Evolutionary conservation across 2,329 filamentous ascomycete genomes (phyloP), one percentile per base, ranked within the genome.

Genomic region (Hymenoscyphus occultus): DNA sequence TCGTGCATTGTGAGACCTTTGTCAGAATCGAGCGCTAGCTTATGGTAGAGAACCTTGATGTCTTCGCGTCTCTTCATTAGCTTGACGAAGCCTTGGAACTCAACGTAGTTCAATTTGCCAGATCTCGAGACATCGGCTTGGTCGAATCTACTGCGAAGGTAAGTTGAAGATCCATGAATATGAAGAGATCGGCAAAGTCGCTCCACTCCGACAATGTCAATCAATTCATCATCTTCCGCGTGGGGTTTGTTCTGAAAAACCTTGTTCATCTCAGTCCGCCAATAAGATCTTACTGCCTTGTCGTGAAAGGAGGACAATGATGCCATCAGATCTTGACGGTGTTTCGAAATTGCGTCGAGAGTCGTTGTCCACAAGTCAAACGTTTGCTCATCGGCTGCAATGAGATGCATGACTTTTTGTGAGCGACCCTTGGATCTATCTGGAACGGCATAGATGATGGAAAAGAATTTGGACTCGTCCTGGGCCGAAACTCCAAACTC

Each of bases 251-350:
- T 84, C 12, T 82, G 81, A 68, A 84, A 87, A 64, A 90, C 84
- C 73, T 88, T 88, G 39, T 84, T 82, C 86, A 96, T 95, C 76
- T 96, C 92, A 56, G 85, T 87, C 67, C 88, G 86, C 95, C 95
- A 99, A 77, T 96, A 93, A 58, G 87, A 85, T 63, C 88, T 87
- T 61, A 97, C 86, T 59, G 92, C 92, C 70, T 89, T 89, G 74
- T 96, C 89, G 69, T 91, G 88, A 75, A 93, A 96, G 5, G 91
- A 88, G 77, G 94, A 91, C 64, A 99, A 80, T 5, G 92, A 95
- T 13, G 91, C 88, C 90, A 98, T 96, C 72, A 95, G 85, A 63
- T 93, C 91, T 68, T 96, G 92, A 63, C 95, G 87, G 74, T 96
- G 91, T 71, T 90, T 90, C 51, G 92, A 90, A 69, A 98, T 90